Percentiles rank a stretch among this genome's conserved stretches.
These are phyloP conservation scores for Croton laevigatus DNA, from an alignment of 441 rosid species.

Conservation along the genomic window DNA sequence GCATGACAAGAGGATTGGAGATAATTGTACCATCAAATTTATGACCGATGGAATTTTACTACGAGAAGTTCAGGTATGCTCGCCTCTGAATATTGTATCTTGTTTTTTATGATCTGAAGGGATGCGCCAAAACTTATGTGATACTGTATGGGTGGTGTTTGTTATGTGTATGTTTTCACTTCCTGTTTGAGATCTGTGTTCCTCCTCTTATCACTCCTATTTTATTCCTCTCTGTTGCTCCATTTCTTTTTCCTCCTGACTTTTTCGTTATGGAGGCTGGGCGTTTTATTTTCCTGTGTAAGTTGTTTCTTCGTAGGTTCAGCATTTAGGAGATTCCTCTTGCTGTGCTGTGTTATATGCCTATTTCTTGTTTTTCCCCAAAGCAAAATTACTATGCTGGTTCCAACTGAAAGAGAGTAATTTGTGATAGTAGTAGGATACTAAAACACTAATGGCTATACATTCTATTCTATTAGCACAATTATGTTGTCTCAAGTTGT, in stretches of 20 bases:
- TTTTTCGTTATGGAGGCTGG: not conserved
- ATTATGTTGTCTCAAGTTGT: not conserved
- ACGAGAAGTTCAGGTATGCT: conserved; percentile 80
- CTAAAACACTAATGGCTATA: too few relatives aligned
- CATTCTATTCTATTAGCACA: too few relatives aligned
- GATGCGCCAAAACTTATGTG: conserved; percentile 6
- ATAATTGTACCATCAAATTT: conserved; percentile 70
- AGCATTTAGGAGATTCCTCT: not conserved
- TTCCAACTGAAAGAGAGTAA: not conserved
- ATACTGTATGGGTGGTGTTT: not conserved
- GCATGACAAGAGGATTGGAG: conserved; percentile 85
- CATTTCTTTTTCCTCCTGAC: not conserved
- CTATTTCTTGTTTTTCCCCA: not conserved
- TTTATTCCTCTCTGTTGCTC: too few relatives aligned
- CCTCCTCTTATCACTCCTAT: not conserved
- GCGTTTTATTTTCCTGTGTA: not conserved
- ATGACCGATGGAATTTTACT: conserved; percentile 98
- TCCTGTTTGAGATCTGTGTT: not conserved
- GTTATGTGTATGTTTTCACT: not conserved
- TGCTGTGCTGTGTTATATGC: not conserved
- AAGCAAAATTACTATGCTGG: not conserved
- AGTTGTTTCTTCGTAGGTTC: not conserved
- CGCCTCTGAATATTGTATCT: conserved; percentile 8
- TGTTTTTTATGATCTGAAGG: conserved; percentile 1
- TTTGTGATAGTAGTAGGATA: too few relatives aligned